phyloP scores from a whole-genome alignment of 345 rosid genomes.

The Carallia pectinifolia region DNA sequence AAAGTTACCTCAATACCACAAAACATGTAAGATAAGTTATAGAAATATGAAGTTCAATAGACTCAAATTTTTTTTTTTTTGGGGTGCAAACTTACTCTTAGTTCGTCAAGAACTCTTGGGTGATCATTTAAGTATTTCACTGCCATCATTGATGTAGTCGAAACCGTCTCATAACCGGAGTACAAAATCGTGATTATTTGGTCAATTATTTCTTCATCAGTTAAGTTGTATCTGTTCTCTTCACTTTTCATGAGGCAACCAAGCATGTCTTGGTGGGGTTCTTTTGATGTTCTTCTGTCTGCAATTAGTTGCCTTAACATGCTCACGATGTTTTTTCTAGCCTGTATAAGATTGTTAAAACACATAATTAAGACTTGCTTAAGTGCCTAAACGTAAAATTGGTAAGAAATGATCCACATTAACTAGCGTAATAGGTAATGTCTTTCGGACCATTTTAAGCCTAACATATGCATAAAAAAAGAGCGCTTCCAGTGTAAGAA shows the following conservation, averaged over 20 bases:
- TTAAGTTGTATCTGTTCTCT: conserved; percentile 42
- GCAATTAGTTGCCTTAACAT: conserved; percentile 44
- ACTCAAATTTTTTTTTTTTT: not conserved
- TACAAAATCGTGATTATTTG: conserved; percentile 67
- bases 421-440: too few relatives aligned
- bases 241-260: conserved; percentile 50
- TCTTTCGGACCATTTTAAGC: too few relatives aligned
- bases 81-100: conserved; percentile 47
- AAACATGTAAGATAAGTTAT: not conserved
- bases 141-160: conserved; percentile 81
- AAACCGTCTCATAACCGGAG: conserved; percentile 87
- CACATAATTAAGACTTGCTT: not conserved
- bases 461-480: too few relatives aligned
- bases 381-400: too few relatives aligned
- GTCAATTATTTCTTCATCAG: conserved; percentile 70
- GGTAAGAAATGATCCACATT: too few relatives aligned
- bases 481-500: too few relatives aligned
- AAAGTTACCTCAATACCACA: not conserved
- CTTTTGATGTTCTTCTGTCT: conserved; percentile 53
- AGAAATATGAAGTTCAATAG: not conserved
- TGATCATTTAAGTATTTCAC: conserved; percentile 75
- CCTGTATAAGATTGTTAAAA: conserved; percentile 31
- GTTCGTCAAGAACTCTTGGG: conserved; percentile 57
- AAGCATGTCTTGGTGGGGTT: conserved; percentile 55
- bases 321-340: conserved; percentile 48